A percentile compares a stretch with the other conserved stretches of the same genome.
Evolutionary conservation across 1,284 basidiomycete genomes (phyloP).

Genomic region (Pholiota adiposa): DNA sequence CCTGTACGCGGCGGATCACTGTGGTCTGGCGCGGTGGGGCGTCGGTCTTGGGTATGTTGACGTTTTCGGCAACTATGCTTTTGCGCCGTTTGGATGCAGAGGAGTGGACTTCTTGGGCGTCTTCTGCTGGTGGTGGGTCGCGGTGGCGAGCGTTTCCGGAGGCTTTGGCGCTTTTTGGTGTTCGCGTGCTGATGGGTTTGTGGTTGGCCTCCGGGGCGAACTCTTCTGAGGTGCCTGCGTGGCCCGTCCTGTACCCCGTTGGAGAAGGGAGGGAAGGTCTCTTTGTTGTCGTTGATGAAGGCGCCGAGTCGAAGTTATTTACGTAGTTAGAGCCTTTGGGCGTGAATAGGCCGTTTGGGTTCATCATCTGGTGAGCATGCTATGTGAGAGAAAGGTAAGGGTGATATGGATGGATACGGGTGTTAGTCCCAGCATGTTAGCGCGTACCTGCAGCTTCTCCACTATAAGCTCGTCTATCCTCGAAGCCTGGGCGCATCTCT

Average conservation of each 20-base stretch:
- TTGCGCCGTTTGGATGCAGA: slow-evolving; percentile 17
- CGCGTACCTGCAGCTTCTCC: slow-evolving; percentile 46
- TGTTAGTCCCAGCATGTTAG: no score
- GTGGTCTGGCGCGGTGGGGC: slow-evolving; percentile 19
- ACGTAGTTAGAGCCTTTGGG: slow-evolving; percentile 19
- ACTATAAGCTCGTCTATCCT: slow-evolving; percentile 60
- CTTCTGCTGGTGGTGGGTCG: slow-evolving; percentile 6
- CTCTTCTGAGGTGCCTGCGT: slow-evolving; percentile 24
- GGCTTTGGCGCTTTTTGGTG: slow-evolving; percentile 9
- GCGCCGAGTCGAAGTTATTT: slow-evolving; percentile 28
- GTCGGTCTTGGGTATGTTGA: slow-evolving; percentile 5
- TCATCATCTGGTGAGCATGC: slow-evolving; percentile 15
- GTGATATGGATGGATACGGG: no score
- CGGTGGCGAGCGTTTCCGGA: slow-evolving; percentile 4
- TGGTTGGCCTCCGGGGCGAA: slow-evolving; percentile 11
- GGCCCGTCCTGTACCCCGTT: slow-evolving; percentile 29
- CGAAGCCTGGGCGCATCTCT: slow-evolving; percentile 55
- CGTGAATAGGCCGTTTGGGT: slow-evolving; percentile 17
- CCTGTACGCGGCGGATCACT: slow-evolving; percentile 47
- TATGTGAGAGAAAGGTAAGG: not conserved
- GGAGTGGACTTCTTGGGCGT: slow-evolving; percentile 5
- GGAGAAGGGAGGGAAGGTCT: slow-evolving; percentile 24
- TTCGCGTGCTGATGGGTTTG: not conserved
- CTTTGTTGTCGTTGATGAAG: slow-evolving; percentile 30
- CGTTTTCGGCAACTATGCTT: not conserved